These are phyloP conservation scores for Amanita inopinata DNA, from an alignment of 768 basidiomycete species.

Conservation along the genomic window DNA sequence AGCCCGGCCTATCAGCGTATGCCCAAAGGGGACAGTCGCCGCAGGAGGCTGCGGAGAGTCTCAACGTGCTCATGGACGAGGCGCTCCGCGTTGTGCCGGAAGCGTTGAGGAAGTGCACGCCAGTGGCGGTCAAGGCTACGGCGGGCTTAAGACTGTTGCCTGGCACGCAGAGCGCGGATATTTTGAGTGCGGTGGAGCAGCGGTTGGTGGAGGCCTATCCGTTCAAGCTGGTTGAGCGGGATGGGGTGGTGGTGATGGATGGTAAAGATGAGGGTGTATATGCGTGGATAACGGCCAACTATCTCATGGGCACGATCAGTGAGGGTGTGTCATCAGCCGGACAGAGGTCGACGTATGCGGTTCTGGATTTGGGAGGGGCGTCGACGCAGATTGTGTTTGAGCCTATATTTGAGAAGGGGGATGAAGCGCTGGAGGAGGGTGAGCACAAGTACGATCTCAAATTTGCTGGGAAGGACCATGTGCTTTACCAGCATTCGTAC, in stretches of 20 bases:
- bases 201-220: constrained; percentile 52
- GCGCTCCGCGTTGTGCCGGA: constrained; percentile 73
- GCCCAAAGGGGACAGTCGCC: constrained; percentile 32
- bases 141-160: constrained; percentile 78
- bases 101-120: constrained; percentile 62
- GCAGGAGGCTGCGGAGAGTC: constrained; percentile 60
- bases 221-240: constrained; percentile 45
- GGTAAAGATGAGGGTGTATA: constrained; percentile 96
- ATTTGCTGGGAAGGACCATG: constrained; percentile 62
- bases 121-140: constrained; percentile 86
- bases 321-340: constrained; percentile 27
- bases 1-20: constrained; percentile 71
- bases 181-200: constrained; percentile 62
- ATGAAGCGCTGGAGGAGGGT: constrained; percentile 49
- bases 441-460: constrained; percentile 85
- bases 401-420: constrained; percentile 43
- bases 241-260: constrained; percentile 85
- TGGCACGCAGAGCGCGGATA: constrained; percentile 48
- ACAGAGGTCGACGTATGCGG: constrained; percentile 53
- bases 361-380: constrained; percentile 93
- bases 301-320: constrained; percentile 70
- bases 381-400: constrained; percentile 98
- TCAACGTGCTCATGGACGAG: constrained; percentile 73
- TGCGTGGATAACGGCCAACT: constrained; percentile 98
- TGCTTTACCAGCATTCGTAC: constrained; percentile 95